Conservation (phyloP, 148 eudicot genomes). For the Polygonum maritimum region DNA sequence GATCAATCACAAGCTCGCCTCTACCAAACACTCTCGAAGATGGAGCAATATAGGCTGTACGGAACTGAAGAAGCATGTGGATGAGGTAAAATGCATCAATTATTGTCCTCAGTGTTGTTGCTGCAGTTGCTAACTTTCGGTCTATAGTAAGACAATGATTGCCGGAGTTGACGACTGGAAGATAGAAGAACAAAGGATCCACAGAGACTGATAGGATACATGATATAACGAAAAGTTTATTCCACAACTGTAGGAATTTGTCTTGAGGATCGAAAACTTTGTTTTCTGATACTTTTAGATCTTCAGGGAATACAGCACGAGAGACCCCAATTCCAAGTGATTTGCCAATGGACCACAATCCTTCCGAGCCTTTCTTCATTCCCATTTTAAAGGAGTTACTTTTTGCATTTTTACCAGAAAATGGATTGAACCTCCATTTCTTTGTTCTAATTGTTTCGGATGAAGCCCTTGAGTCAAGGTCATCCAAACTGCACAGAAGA, state of each 20-base stretch:
- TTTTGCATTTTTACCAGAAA: constrained; percentile 33
- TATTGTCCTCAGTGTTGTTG: constrained; percentile 8
- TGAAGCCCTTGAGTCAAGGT: constrained; percentile 42
- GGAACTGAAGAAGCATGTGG: constrained; percentile 13
- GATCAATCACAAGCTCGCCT: constrained; percentile 17
- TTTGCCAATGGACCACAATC: constrained; percentile 10
- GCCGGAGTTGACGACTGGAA: constrained; percentile 6
- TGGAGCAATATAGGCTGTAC: constrained; percentile 14
- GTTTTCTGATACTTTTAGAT: constrained; percentile 6
- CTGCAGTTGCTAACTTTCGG: constrained; percentile 10
- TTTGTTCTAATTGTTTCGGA: constrained; percentile 32
- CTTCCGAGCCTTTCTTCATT: constrained; percentile 9
- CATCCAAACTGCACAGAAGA: constrained; percentile 49
- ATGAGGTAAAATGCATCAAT: constrained; percentile 12
- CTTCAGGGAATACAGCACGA: constrained; percentile 12
- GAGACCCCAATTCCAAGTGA: constrained; percentile 12
- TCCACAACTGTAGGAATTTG: constrained; percentile 11
- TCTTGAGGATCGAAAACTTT: constrained; percentile 16
- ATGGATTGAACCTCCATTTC: constrained; percentile 53
- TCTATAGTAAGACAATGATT: background rate
- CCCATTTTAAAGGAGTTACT: constrained; percentile 2
- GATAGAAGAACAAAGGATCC: constrained; percentile 16
- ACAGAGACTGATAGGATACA: constrained; percentile 11
- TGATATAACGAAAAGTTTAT: constrained; percentile 11
- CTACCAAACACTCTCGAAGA: constrained; percentile 16